These are phyloP conservation scores for Termitomyces sp. DNA, from an alignment of 768 basidiomycete species.

Conservation along the genomic window DNA sequence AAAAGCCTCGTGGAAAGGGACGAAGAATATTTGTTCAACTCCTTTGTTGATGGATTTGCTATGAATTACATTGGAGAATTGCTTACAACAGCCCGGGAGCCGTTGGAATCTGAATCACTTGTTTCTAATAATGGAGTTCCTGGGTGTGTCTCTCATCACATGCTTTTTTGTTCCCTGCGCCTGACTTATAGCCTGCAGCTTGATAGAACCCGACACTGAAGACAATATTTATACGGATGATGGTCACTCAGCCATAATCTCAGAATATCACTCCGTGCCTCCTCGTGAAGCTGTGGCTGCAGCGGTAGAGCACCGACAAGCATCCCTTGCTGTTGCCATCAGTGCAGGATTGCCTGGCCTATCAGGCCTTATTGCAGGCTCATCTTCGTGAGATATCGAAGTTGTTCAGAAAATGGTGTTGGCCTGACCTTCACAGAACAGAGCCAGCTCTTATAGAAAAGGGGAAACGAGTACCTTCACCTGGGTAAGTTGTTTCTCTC, in stretches of 20 bases:
- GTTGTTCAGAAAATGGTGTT: not conserved
- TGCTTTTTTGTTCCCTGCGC: not conserved
- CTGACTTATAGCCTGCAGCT: not conserved
- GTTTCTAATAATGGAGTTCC: not conserved
- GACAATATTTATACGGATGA: not conserved
- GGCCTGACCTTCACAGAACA: not conserved
- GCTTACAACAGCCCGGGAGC: slow-evolving; percentile 21
- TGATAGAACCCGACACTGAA: not conserved
- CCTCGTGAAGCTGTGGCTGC: not conserved
- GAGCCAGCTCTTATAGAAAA: not conserved
- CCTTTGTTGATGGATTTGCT: slow-evolving; percentile 29
- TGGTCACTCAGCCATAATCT: not conserved
- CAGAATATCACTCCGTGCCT: not conserved
- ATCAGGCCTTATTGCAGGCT: not conserved
- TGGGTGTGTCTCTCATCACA: not conserved
- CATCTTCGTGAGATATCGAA: not conserved
- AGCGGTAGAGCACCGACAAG: slow-evolving; percentile 2
- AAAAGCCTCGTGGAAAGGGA: slow-evolving; percentile 36
- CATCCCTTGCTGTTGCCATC: slow-evolving; percentile 2
- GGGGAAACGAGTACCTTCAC: not conserved
- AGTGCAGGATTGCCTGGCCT: slow-evolving; percentile 9
- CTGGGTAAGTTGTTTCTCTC: not conserved
- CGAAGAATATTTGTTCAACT: slow-evolving; percentile 23
- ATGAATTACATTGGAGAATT: slow-evolving; percentile 37
- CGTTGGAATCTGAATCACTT: not conserved